Base-by-base conservation (phyloP, 1,139 yeast genomes). In the Kodamaea arcana region DNA sequence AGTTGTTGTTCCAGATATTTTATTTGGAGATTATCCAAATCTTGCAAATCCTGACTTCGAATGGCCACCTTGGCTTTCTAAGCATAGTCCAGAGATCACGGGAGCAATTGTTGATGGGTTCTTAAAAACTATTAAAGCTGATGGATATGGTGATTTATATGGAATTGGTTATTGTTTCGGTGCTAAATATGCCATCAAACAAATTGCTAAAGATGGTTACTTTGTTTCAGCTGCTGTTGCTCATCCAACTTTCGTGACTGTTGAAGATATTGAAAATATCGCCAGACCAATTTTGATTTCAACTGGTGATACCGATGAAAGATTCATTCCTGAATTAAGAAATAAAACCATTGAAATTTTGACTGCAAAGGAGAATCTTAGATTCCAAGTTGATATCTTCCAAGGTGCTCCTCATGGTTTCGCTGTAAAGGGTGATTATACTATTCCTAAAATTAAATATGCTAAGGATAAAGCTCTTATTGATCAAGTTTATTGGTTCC, bases 401-500 rank as follows among this genome's bases (percentile, higher is more conserved):
- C 33, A 42, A 4, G 53, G 51, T 14, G 51, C 48, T n/a, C 17
- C 37, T 7, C 56, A 52, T 32, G 56, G 56, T 5, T 52, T 34
- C 31, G 47, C 50, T 15, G 42, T 46, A 23, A 47, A 48, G 61
- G 95, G 94, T 40, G 95, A 88, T 55, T 41, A 70, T 24, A 44
- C 65, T 11, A 61, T 63, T 41, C 83, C 85, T 9, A 52, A 48
- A 30, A 75, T 73, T 40, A 69, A 63, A 51, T 81, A 78, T 46
- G 92, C 95, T 30, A 79, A 75, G 57, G 86, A 83, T 46, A 83
- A 80, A 65, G 69, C 80, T 2, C 59, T 84, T 28, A 29, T 42
- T 23, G 94, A 83, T 56, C 85, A 80, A 54, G 46, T 76, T 28
- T 51, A 56, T 44, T 80, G 37, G 40, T 35, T 40, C 31, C 21